These are phyloP conservation scores for Phoma sp. DNA, from an alignment of 2,329 filamentous ascomycete species.

Conservation along the genomic window DNA sequence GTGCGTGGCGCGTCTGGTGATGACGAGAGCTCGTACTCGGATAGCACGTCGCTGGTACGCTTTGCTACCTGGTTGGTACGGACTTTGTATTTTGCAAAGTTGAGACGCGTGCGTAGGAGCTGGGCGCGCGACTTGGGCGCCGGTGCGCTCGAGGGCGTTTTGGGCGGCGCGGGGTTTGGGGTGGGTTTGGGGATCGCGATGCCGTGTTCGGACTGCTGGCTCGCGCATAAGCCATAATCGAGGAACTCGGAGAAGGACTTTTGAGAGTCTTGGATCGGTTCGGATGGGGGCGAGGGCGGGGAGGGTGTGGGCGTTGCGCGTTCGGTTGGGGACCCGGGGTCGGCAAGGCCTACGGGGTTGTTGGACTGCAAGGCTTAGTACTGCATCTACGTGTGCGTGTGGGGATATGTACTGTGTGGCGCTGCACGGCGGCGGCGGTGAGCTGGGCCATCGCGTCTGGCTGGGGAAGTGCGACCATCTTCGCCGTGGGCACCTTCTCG, in stretches of 20 bases:
- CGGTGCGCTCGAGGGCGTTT: conserved; percentile 16
- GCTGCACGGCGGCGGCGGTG: conserved; percentile 34
- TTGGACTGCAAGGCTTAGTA: conserved; percentile 36
- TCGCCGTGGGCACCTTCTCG: conserved; percentile 35
- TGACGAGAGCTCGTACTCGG: conserved; percentile 34
- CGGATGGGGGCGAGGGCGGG: conserved; percentile 16
- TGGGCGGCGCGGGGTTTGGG: neutral
- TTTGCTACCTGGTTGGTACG: conserved; percentile 73
- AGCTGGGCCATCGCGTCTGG: conserved; percentile 25
- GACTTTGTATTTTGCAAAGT: conserved; percentile 76
- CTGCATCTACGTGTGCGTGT: conserved; percentile 16
- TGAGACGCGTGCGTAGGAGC: conserved; percentile 70
- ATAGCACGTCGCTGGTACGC: conserved; percentile 64
- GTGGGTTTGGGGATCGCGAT: conserved; percentile 4
- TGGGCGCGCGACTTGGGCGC: conserved; percentile 62
- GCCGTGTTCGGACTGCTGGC: conserved; percentile 43
- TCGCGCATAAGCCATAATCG: conserved; percentile 54
- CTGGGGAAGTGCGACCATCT: conserved; percentile 30
- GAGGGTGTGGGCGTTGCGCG: conserved; percentile 38
- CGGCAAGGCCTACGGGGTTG: conserved; percentile 33
- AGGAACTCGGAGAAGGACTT: conserved; percentile 56
- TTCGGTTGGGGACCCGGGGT: conserved; percentile 44
- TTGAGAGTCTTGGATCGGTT: conserved; percentile 35
- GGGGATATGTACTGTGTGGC: conserved; percentile 32
- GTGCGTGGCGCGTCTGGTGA: conserved; percentile 23